Base-by-base conservation (phyloP, 1,139 yeast species). In the Taphrina flavorubra region DNA sequence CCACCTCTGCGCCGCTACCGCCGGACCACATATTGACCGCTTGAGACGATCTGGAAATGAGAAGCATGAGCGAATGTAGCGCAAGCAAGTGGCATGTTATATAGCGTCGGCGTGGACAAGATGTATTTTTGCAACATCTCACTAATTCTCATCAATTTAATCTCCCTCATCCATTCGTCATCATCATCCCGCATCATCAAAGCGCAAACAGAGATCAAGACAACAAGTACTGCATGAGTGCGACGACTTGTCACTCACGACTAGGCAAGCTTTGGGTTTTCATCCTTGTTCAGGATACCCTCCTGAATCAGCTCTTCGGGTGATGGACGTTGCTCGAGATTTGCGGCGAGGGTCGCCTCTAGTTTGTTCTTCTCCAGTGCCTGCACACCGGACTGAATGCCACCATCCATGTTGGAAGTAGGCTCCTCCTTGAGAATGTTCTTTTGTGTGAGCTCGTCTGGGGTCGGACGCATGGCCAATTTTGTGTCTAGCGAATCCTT, bases 401-500 rank as follows among this genome's bases (percentile, higher is more conserved):
- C 61, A 10, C 67, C 67, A n/a, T 44, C 61, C 10, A 37, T 47
- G 42, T 20, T 16, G 11, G 60, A 56, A 7, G 46, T 49, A 1
- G 61, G 67, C 25, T 58, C 62, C 20, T 58, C 62, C 53, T 44
- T 44, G 36, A 63, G 47, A 36, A 63, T 63, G 16, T 55, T 55
- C 61, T 63, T 63, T 34, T 53, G 44, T 16, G 61, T 39, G 51
- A 63, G 39, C 44, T 63, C 61, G 14, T 63, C 67, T 8, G 67
- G 67, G 13, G 67, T 51, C 16, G 67, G 61, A 18, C 67, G 61
- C 36, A 44, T 46, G 36, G 67, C 60, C 31, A 63, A 14, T 46
- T 63, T 63, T 13, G 60, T 36, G 36, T 63, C 67, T 31, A 63
- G 55, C n/a, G 55, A 42, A 31, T 63, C 67, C 53, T 63, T 63